Percentiles rank a stretch among this genome's conserved stretches.
phyloP scores from a whole-genome alignment of 805 yeast genomes.

The Candida dendrica region DNA sequence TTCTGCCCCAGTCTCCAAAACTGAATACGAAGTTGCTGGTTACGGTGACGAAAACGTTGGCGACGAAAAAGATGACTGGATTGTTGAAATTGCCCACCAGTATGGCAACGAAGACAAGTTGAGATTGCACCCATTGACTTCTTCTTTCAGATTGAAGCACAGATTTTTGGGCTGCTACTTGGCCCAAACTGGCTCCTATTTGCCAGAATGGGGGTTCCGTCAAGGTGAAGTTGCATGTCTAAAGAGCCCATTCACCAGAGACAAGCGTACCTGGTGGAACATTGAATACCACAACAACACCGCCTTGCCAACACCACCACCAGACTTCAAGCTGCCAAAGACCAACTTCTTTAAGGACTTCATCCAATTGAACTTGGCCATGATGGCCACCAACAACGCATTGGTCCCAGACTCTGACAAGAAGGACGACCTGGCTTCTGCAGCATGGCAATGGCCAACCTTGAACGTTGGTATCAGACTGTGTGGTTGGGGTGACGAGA shows the following conservation, averaged over 20 bases:
- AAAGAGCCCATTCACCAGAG: slow-evolving; percentile 59
- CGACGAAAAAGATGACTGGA: too few species aligned
- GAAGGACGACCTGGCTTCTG: slow-evolving; percentile 61
- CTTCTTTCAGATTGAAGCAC: slow-evolving; percentile 60
- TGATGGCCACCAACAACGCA: slow-evolving; percentile 85
- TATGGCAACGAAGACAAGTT: slow-evolving; percentile 73
- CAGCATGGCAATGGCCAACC: slow-evolving; percentile 90
- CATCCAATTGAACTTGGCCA: slow-evolving; percentile 67
- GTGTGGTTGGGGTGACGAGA: slow-evolving; percentile 61
- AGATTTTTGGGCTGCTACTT: slow-evolving; percentile 68
- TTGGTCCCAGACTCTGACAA: slow-evolving; percentile 72
- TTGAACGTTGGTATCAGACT: slow-evolving; percentile 67
- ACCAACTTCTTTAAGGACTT: slow-evolving; percentile 75
- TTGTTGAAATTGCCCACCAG: slow-evolving; percentile 51
- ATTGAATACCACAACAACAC: slow-evolving; percentile 63
- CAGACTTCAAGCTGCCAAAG: slow-evolving; percentile 59
- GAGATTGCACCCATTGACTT: slow-evolving; percentile 51
- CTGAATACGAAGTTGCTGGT: slow-evolving; percentile 91
- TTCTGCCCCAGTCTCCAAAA: slow-evolving; percentile 85
- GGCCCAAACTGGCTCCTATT: slow-evolving; percentile 68
- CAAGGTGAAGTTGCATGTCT: slow-evolving; percentile 94
- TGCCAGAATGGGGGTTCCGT: slow-evolving; percentile 92
- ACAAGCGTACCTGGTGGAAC: slow-evolving; percentile 87
- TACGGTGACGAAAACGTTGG: too few species aligned
- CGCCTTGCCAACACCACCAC: slow-evolving; percentile 51